Evolutionary conservation across 202 grass and related monocot genomes (phyloP).

Genomic region (Zizania palustris): DNA sequence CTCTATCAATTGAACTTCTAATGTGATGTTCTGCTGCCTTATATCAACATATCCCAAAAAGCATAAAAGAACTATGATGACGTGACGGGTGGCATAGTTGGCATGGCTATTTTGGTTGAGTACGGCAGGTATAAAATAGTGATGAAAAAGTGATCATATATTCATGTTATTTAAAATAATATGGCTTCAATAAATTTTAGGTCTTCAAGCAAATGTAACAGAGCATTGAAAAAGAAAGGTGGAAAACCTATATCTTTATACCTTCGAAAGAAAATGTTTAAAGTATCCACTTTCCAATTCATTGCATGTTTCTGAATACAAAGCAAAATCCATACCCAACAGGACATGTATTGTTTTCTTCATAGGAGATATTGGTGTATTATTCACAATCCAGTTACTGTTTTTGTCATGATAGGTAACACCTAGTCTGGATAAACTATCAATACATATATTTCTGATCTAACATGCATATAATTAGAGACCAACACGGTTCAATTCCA

Average conservation of each 20-base stretch:
- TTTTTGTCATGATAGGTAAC: neutral
- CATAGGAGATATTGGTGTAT: neutral
- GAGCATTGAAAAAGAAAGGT: neutral
- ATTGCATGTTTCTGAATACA: neutral
- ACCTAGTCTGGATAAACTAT: neutral
- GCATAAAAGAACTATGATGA: neutral
- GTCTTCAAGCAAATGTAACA: neutral
- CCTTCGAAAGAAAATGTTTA: neutral
- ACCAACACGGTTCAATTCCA: neutral
- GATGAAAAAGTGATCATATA: neutral
- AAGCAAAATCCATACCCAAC: neutral
- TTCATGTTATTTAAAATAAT: neutral
- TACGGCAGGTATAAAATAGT: neutral
- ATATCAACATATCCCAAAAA: neutral
- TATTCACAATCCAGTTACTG: neutral
- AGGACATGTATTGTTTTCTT: neutral
- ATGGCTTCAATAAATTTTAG: neutral
- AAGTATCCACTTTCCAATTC: neutral
- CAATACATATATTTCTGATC: neutral
- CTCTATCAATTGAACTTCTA: neutral
- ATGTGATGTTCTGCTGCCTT: constrained; percentile 3
- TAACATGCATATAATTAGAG: neutral
- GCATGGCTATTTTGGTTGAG: neutral
- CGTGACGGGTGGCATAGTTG: neutral
- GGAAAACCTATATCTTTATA: neutral